A percentile compares a stretch with the other conserved stretches of the same genome.
phyloP scores from a whole-genome alignment of 2,329 filamentous ascomycete species.

The Nakataea oryzae region DNA sequence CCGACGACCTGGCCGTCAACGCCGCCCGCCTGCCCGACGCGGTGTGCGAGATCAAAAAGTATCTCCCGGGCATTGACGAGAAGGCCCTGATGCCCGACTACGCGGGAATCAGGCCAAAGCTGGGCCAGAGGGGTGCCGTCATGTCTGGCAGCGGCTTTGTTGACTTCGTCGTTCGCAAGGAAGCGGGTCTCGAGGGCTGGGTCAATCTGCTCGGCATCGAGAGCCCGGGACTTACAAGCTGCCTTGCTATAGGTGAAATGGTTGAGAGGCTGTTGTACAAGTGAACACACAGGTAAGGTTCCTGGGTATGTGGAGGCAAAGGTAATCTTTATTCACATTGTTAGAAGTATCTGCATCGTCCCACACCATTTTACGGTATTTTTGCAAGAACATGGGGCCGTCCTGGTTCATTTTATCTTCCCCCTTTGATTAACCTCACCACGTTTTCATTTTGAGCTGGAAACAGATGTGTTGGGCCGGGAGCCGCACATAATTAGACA shows the following conservation, averaged over 20 bases:
- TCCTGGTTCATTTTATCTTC: too few relatives aligned
- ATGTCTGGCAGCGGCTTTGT: conserved; percentile 52
- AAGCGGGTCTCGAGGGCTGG: conserved; percentile 72
- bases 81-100: conserved; percentile 68
- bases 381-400: too few relatives aligned
- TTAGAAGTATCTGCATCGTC: too few relatives aligned
- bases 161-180: conserved; percentile 73
- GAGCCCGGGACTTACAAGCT: conserved; percentile 82
- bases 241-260: conserved; percentile 73
- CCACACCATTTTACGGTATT: too few relatives aligned
- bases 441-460: not conserved
- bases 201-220: conserved; percentile 89
- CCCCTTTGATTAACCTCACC: not conserved
- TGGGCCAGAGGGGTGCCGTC: conserved; percentile 44
- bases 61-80: conserved; percentile 64
- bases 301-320: not conserved
- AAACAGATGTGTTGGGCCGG: too few relatives aligned
- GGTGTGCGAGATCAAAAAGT: conserved; percentile 63
- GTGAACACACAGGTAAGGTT: conserved; percentile 6
- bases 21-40: conserved; percentile 53
- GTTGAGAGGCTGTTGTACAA: conserved; percentile 46
- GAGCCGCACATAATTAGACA: not conserved
- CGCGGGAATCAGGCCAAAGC: conserved; percentile 82
- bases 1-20: conserved; percentile 60
- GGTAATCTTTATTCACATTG: not conserved